These are phyloP conservation scores for Camellia japonica DNA, from an alignment of 148 eudicot genomes.

Conservation along the genomic window DNA sequence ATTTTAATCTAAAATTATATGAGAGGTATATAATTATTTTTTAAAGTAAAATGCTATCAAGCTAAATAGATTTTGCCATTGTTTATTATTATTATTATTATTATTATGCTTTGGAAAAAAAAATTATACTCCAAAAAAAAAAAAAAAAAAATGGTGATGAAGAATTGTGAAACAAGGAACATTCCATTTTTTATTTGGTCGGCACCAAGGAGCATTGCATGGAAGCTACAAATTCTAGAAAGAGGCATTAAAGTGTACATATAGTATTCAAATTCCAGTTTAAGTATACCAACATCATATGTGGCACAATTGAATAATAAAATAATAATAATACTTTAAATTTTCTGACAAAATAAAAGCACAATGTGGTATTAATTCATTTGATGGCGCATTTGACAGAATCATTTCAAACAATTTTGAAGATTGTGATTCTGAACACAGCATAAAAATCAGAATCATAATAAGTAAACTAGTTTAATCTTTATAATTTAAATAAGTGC, in stretches of 20 bases:
- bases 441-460: slow-evolving; percentile 5
- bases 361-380: background rate
- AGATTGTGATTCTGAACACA: background rate
- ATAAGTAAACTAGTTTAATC: background rate
- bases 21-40: too few relatives aligned
- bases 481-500: too few relatives aligned
- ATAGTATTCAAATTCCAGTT: background rate
- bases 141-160: too few relatives aligned
- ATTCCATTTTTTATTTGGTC: background rate
- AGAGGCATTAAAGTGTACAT: background rate
- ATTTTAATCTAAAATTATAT: too few relatives aligned
- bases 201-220: background rate
- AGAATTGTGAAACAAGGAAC: background rate
- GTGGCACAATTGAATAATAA: too few relatives aligned
- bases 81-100: too few relatives aligned
- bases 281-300: background rate
- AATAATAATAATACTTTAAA: background rate
- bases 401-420: background rate
- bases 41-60: too few relatives aligned
- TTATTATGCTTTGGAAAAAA: too few relatives aligned
- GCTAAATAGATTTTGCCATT: too few relatives aligned
- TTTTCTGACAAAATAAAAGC: background rate
- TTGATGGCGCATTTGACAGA: background rate
- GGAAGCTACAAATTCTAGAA: background rate
- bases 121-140: background rate